Evolutionary conservation across 352 stramenopile species (phyloP).

Genomic region (Globisporangium cederbergense): DNA sequence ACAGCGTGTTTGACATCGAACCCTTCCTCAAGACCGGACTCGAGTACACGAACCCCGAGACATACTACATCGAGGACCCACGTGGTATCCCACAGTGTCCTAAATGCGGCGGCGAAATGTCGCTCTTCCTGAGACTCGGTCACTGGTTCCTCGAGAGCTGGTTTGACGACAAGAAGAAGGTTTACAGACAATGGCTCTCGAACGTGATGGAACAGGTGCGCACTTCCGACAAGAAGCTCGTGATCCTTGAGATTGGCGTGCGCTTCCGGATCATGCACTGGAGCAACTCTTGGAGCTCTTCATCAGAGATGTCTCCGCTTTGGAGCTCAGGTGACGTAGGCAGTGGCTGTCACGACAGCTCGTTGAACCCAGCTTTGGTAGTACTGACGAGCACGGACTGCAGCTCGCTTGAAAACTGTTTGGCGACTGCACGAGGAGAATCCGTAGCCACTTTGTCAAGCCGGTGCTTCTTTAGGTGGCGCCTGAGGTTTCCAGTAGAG

Average conservation of each 20-base stretch:
- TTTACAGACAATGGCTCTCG: constrained; percentile 41
- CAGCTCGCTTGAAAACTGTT: too few relatives aligned
- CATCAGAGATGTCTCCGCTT: too few relatives aligned
- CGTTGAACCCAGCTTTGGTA: too few relatives aligned
- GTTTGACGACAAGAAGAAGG: constrained; percentile 27
- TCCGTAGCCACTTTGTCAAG: too few relatives aligned
- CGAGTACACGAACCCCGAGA: constrained; percentile 46
- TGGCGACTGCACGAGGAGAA: too few relatives aligned
- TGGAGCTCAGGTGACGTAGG: too few relatives aligned
- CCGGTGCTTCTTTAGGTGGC: too few relatives aligned
- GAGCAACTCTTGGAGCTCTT: too few relatives aligned
- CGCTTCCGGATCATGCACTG: constrained; percentile 27
- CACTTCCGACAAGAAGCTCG: constrained; percentile 49
- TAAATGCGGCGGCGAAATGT: constrained; percentile 45
- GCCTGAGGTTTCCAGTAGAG: too few relatives aligned
- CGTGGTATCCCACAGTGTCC: constrained; percentile 50
- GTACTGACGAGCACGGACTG: too few relatives aligned
- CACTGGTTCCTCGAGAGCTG: constrained; percentile 49
- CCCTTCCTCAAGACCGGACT: constrained; percentile 57
- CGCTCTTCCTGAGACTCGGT: constrained; percentile 45
- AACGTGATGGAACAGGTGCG: constrained; percentile 27
- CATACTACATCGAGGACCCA: constrained; percentile 51
- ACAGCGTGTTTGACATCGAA: constrained; percentile 46
- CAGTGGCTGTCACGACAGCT: too few relatives aligned
- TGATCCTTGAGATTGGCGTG: constrained; percentile 62